phyloP scores from a whole-genome alignment of 2,329 filamentous ascomycete species.

The Sporothrix variecibatus region DNA sequence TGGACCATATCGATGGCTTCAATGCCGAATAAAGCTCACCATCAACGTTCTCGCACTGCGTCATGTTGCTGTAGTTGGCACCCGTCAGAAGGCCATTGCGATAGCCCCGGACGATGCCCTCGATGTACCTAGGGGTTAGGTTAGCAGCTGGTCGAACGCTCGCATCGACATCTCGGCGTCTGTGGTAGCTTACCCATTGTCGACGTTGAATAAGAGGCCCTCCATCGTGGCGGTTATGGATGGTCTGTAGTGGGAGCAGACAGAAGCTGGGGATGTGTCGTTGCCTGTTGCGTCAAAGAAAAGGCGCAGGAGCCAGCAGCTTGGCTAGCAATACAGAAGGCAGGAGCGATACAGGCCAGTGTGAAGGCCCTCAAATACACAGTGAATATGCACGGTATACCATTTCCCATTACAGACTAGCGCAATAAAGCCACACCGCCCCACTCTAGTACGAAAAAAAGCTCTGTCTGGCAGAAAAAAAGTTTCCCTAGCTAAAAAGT shows the following conservation, averaged over 20 bases:
- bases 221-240: slow-evolving; percentile 63
- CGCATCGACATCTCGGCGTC: neutral
- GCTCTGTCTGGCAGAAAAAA: slow-evolving; percentile 33
- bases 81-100: slow-evolving; percentile 88
- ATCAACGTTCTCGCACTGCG: slow-evolving; percentile 96
- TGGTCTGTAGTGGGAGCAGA: slow-evolving; percentile 24
- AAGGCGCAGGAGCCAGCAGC: slow-evolving; percentile 27
- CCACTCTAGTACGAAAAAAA: slow-evolving; percentile 29
- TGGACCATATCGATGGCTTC: neutral
- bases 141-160: slow-evolving; percentile 13
- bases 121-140: slow-evolving; percentile 70
- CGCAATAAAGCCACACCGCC: slow-evolving; percentile 23
- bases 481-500: slow-evolving; percentile 28
- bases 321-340: slow-evolving; percentile 1
- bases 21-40: slow-evolving; percentile 52
- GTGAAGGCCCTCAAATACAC: neutral
- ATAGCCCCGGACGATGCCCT: slow-evolving; percentile 96
- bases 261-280: slow-evolving; percentile 24
- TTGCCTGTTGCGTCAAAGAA: slow-evolving; percentile 26
- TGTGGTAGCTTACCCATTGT: slow-evolving; percentile 69
- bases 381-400: neutral
- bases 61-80: slow-evolving; percentile 92
- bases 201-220: slow-evolving; percentile 91
- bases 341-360: slow-evolving; percentile 11
- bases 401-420: slow-evolving; percentile 25